Evolutionary conservation across 176 grass and related monocot genomes (phyloP), one percentile per base, ranked within the genome.

Genomic region (Avena eriantha): DNA sequence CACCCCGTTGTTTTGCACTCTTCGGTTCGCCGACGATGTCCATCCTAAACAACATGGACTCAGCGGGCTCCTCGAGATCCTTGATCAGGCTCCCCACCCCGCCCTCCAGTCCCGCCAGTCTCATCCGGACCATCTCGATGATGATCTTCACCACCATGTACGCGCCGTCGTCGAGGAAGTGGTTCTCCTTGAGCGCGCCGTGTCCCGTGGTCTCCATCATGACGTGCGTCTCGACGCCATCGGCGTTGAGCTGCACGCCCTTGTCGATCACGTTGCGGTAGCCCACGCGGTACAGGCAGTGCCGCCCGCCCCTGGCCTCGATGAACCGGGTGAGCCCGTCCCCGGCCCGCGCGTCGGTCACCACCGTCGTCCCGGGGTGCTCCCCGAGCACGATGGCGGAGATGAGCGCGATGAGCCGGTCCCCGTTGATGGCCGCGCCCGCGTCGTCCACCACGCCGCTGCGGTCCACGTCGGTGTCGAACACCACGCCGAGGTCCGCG

Each of bases 121-220:
- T 94, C 95, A 93, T 93, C 6, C 84, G 73, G n/a, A 93, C 95
- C 95, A 93, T 91, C 82, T 97, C 87, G 18, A 91, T 91, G 31
- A 95, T 88, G 33, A 95, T 95, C 86, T 93, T 97, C 33, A 95
- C 93, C 82, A 93, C 95, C 93, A 97, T 93, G 84, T 95, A 97
- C 3, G 95, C 92, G 90, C 93, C 94, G 26, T 97, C 95, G 69
- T 95, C 92, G 41, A 97, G 90, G 64, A 97, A 97, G 58, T 95
- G 79, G 53, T 97, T 97, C 86, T 97, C 95, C 84, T 74, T 93
- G 54, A 97, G 79, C 23, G 95, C 92, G 22, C 90, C 92, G 3
- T 97, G 95, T 1, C 95, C 92, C 5, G 92, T 97, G 43, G 93
- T 94, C 87, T 97, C 95, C 92, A 95, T 97, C 95, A 95, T 97